phyloP scores from a whole-genome alignment of 331 rosid species.

The Quercus tomentella region DNA sequence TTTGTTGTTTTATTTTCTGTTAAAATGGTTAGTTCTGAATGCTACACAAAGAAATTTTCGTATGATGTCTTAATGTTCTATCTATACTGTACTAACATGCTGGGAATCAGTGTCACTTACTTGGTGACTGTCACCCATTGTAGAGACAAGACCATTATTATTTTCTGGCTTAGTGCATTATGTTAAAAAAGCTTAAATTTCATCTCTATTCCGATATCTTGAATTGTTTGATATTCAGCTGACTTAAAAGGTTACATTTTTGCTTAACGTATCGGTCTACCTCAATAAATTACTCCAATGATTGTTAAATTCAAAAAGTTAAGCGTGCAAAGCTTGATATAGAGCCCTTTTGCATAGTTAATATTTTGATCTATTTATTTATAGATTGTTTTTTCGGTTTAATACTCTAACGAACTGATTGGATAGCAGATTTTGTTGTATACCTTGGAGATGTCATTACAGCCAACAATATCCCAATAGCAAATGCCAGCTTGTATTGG shows the following conservation, averaged over 20 bases:
- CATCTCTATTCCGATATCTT: neutral
- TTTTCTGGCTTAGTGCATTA: too few relatives aligned
- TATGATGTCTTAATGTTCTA: neutral
- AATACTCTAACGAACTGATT: constrained; percentile 1
- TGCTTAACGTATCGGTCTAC: neutral
- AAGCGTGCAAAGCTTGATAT: neutral
- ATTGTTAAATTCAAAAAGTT: neutral
- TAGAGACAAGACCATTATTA: neutral
- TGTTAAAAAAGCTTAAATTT: neutral
- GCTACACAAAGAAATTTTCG: neutral
- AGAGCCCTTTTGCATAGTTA: neutral
- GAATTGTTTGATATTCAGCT: neutral
- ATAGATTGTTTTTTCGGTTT: neutral
- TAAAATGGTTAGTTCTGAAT: neutral
- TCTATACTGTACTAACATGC: neutral
- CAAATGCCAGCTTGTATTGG: constrained; percentile 81
- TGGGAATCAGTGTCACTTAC: neutral
- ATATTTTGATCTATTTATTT: neutral
- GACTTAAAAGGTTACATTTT: neutral
- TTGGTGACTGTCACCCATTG: neutral
- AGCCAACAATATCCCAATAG: constrained; percentile 62
- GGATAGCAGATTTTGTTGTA: constrained; percentile 66
- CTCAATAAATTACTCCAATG: neutral
- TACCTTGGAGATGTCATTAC: constrained; percentile 87
- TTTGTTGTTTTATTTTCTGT: neutral